phyloP scores from a whole-genome alignment of 2,329 filamentous ascomycete species.

The Diaporthe ampelina region DNA sequence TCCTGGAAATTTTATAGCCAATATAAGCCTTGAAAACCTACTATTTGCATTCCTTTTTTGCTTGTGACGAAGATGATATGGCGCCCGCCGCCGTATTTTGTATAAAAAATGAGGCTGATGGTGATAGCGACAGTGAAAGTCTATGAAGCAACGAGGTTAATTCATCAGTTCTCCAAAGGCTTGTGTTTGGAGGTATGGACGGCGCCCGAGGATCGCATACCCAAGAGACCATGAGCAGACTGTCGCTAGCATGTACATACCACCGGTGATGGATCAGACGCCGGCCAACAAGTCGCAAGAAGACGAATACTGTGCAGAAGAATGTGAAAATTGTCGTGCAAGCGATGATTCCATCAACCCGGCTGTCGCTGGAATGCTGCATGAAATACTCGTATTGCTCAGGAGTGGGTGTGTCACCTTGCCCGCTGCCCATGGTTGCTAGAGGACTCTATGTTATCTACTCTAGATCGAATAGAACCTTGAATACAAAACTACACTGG shows the following conservation, averaged over 20 bases:
- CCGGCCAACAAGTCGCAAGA: neutral
- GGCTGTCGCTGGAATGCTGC: neutral
- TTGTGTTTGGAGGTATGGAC: neutral
- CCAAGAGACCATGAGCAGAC: neutral
- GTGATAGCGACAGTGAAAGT: neutral
- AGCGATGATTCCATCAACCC: neutral
- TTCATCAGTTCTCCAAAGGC: neutral
- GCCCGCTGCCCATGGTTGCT: neutral
- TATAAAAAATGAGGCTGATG: neutral
- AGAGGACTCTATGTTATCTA: neutral
- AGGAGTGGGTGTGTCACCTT: neutral
- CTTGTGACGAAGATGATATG: slow-evolving; percentile 15
- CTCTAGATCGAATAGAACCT: too few relatives aligned
- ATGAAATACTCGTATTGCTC: neutral
- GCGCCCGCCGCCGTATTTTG: neutral
- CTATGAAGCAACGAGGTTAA: neutral
- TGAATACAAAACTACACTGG: too few relatives aligned
- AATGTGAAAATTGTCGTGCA: neutral
- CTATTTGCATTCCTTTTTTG: neutral
- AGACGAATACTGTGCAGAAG: neutral
- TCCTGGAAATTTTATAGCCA: rapidly evolving
- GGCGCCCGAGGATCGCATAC: neutral
- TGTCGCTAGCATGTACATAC: slow-evolving; percentile 1
- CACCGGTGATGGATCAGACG: neutral
- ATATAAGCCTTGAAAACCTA: neutral